Base-by-base conservation (phyloP, 139 green algal species). In the Cymbomonas tetramitiformis region DNA sequence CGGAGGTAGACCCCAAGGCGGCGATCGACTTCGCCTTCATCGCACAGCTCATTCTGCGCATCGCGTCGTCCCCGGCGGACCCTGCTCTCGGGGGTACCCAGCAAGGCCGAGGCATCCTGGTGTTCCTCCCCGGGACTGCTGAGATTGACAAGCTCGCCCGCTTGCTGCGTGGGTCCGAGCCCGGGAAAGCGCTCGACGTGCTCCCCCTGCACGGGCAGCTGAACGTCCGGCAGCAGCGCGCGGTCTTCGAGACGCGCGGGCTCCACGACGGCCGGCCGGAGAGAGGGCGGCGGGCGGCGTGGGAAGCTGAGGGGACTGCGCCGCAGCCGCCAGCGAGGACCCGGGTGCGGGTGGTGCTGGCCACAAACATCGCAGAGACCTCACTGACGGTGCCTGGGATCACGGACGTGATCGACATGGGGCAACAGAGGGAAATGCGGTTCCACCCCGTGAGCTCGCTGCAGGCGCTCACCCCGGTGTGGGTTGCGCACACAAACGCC, bases 291-390 rank as follows among this genome's bases (percentile, higher is more conserved):
- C n/a, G n/a, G n/a, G n/a, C n/a, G n/a, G n/a, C n/a, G n/a, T n/a
- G n/a, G n/a, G n/a, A n/a, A n/a, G n/a, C n/a, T n/a, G n/a, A n/a
- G n/a, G n/a, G n/a, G n/a, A n/a, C n/a, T n/a, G 41, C 67, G 46
- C 59, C 65, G 2, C 8, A 51, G 12, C 19, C 4, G 5, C 38
- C 15, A 44, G 15, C 15, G 38, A 44, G 15, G n/a, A 9, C 21
- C 41, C 6, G 5, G 6, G 40, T 39, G n/a, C n/a, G n/a, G n/a
- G n/a, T n/a, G n/a, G 86, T 97, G 6, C 80, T 97, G 39, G 90
- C 90, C 41, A 97, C 90, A 69, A 97, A 97, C 78, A 98, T 97
- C 49, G 90, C 90, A 0, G 90, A 97, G 68, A 86, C 90, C 9
- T 88, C 74, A 0, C 78, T 97, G 18, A 97, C 90, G 33, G 97